Percentiles rank a stretch among this genome's conserved stretches.
Evolutionary conservation across 1,284 basidiomycete species (phyloP).

Genomic region (Fistulinella cinereoalba): DNA sequence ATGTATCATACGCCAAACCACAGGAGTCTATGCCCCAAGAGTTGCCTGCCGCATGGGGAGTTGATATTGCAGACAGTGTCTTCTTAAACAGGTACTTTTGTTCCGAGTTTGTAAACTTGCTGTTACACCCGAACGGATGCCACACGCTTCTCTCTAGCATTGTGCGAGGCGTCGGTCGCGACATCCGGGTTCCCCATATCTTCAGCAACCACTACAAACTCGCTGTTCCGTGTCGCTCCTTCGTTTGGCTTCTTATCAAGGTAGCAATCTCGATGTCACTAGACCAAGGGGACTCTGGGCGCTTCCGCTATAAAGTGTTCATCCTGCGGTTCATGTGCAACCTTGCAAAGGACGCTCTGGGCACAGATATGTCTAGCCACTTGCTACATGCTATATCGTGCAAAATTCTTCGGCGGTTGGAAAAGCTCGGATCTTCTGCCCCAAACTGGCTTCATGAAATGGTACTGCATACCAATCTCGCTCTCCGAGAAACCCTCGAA

Average conservation of each 20-base stretch:
- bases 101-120: constrained; percentile 9
- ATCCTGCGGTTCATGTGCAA: neutral
- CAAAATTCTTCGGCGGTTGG: neutral
- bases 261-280: constrained; percentile 32
- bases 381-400: neutral
- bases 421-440: neutral
- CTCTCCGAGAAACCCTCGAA: neutral
- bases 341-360: neutral
- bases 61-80: constrained; percentile 3
- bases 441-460: neutral
- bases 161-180: constrained; percentile 31
- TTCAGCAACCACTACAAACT: constrained; percentile 35
- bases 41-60: too few relatives aligned
- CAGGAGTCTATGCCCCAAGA: too few relatives aligned
- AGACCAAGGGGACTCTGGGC: constrained; percentile 20
- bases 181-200: constrained; percentile 24
- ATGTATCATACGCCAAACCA: constrained; percentile 33
- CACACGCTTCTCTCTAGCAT: constrained; percentile 40
- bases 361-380: neutral
- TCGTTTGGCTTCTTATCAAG: constrained; percentile 46
- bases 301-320: neutral
- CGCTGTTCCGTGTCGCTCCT: constrained; percentile 15
- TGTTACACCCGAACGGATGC: neutral
- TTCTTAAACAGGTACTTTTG: constrained; percentile 7
- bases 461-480: neutral